Evolutionary conservation across 495 filamentous ascomycete species (phyloP).

Genomic region (Xylaria acuta): DNA sequence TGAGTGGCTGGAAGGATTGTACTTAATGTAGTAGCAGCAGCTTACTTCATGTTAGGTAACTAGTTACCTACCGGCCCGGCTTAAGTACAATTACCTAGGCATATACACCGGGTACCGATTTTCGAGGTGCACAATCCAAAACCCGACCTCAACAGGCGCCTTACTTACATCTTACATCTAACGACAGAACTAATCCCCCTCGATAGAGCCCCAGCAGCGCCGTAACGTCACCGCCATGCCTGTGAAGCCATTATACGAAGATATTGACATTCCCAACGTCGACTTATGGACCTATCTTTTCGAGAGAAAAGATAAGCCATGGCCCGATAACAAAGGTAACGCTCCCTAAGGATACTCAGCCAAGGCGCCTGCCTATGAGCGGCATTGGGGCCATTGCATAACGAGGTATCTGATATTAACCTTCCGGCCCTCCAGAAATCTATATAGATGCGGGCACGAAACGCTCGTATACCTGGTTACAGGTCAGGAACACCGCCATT

Average conservation of each 20-base stretch:
- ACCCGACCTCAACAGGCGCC: neutral
- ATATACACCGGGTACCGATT: neutral
- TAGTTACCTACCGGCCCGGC: no score
- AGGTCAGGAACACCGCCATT: slow-evolving; percentile 67
- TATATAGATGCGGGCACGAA: slow-evolving; percentile 77
- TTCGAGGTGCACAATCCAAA: neutral
- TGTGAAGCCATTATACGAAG: slow-evolving; percentile 59
- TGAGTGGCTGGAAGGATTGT: neutral
- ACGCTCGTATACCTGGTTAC: slow-evolving; percentile 76
- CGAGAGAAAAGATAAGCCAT: slow-evolving; percentile 71
- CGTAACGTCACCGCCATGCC: slow-evolving; percentile 54
- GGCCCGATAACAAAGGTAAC: slow-evolving; percentile 69
- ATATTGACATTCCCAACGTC: slow-evolving; percentile 65
- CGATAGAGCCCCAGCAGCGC: neutral
- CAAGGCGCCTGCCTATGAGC: neutral
- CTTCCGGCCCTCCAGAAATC: slow-evolving; percentile 66
- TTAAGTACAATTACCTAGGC: no score
- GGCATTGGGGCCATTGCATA: neutral
- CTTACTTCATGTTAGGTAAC: no score
- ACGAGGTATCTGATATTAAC: neutral
- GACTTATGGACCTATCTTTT: slow-evolving; percentile 84
- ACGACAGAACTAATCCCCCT: neutral
- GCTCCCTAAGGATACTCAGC: neutral
- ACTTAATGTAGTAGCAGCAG: neutral
- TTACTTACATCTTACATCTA: neutral